These are phyloP conservation scores for Diddensiella santjacobensis DNA, from an alignment of 805 yeast genomes.

Conservation along the genomic window DNA sequence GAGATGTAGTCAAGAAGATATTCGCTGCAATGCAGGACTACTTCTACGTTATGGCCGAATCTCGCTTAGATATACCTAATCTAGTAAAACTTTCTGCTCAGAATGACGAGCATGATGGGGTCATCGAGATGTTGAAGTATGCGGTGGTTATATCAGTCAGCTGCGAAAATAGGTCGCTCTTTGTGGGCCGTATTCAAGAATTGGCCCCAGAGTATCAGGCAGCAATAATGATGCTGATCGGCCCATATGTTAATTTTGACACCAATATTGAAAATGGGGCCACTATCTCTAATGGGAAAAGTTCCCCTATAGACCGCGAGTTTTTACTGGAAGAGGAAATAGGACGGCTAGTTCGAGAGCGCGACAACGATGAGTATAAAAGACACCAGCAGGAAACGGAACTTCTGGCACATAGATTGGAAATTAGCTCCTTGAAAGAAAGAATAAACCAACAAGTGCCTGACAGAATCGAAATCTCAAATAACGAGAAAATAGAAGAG, in stretches of 20 bases:
- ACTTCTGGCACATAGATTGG: background rate
- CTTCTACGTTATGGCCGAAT: background rate
- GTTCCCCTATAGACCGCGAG: constrained; percentile 4
- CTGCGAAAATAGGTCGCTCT: constrained; percentile 13
- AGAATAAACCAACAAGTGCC: no score
- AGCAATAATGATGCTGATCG: constrained; percentile 13
- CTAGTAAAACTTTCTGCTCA: constrained; percentile 6
- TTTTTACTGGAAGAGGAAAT: constrained; percentile 16
- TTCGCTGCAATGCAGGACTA: background rate
- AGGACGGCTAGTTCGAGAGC: constrained; percentile 11
- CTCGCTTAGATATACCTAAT: constrained; percentile 8
- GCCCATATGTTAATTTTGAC: constrained; percentile 8
- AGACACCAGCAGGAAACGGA: background rate
- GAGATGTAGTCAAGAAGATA: constrained; percentile 4
- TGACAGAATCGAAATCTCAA: background rate
- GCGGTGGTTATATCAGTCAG: constrained; percentile 11
- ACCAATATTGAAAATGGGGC: background rate
- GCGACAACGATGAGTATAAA: background rate
- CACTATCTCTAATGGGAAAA: background rate
- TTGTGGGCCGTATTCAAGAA: constrained; percentile 11
- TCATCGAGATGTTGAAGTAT: constrained; percentile 13
- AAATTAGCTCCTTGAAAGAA: background rate
- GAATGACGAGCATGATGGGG: constrained; percentile 7
- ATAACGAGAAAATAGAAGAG: constrained; percentile 3
- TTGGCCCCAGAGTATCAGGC: constrained; percentile 12